Evolutionary conservation across 2,329 filamentous ascomycete genomes (phyloP), one percentile per base, ranked within the genome.

Genomic region (Cladosporium sp.): DNA sequence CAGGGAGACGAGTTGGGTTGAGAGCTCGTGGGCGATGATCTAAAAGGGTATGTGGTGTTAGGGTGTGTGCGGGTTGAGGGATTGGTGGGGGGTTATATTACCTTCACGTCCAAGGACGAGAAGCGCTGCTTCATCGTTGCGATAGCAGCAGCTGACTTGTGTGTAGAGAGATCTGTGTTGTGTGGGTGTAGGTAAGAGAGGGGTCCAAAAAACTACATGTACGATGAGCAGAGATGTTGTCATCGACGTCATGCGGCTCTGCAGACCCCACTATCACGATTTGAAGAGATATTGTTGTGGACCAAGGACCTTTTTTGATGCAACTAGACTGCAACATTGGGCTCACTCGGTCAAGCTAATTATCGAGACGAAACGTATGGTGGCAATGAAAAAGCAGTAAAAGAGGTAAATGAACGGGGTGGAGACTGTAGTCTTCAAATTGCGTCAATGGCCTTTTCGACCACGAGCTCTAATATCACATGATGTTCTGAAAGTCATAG

Each of bases 21-120:
- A 89, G 68, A 99, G 90, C 85, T 99, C 95, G 77, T 96, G 92
- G 65, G 93, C 91, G 76, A 98, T 96, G 79, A 96, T 92, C 92
- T 96, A n/a, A 5, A n/a, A 11, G 58, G 40, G n/a, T 10, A 4
- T 62, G 44, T 49, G 14, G 2, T 28, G 14, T 16, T 5, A 71
- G 66, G 10, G 12, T 2, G n/a, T 40, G n/a, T 28, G 40, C 23
- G 23, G 49, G 31, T 4, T 18, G 23, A 23, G 23, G 52, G 40
- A 29, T n/a, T 16, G 16, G 1, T 40, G 10, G 18, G 40, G 5
- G 23, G 3, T 33, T 16, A 11, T 11, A 10, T 56, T 75, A 88
- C 88, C 82, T 89, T 90, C 73, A 92, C 89, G 75, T 92, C 90
- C 65, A 92, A 78, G n/a, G 90, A 92, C 14, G 89, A 92, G 77